Percentiles rank a stretch among this genome's conserved stretches.
Evolutionary conservation across 257 asterid species (phyloP).

Genomic region (Avicennia marina): DNA sequence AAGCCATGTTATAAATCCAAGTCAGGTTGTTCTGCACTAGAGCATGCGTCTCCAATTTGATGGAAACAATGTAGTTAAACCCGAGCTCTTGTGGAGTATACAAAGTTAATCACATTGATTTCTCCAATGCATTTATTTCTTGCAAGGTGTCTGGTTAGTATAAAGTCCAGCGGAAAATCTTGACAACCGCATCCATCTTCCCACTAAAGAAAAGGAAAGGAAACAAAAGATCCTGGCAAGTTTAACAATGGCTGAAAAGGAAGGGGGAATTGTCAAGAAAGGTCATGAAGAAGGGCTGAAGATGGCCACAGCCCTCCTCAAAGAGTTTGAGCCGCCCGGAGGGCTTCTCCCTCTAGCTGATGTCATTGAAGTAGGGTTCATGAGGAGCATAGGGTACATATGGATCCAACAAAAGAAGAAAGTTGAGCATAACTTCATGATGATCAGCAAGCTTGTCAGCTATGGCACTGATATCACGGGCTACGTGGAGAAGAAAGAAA

Average conservation of each 20-base stretch:
- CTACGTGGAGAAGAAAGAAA: constrained; percentile 38
- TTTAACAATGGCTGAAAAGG: constrained; percentile 57
- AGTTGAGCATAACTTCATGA: constrained; percentile 58
- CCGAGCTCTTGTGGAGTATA: constrained; percentile 21
- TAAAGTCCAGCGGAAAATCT: constrained; percentile 17
- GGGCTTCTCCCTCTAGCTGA: constrained; percentile 73
- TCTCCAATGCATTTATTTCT: constrained; percentile 29
- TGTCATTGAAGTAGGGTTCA: constrained; percentile 66
- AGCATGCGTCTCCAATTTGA: not conserved
- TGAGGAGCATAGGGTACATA: constrained; percentile 58
- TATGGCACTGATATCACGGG: constrained; percentile 46
- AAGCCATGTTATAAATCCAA: constrained; percentile 17
- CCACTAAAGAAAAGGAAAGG: not conserved
- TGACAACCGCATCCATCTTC: constrained; percentile 1
- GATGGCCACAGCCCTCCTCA: constrained; percentile 47
- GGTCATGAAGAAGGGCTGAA: constrained; percentile 47
- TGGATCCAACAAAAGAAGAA: constrained; percentile 65
- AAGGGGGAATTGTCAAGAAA: constrained; percentile 50
- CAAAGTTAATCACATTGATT: constrained; percentile 34
- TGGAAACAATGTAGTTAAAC: constrained; percentile 4
- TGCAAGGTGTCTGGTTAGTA: constrained; percentile 5
- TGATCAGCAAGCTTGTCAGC: constrained; percentile 57
- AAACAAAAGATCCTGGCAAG: not conserved
- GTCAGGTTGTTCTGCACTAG: not conserved
- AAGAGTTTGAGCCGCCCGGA: constrained; percentile 59